These are phyloP conservation scores for Sechiopsis laciniata DNA, from an alignment of 306 rosid species.

Conservation along the genomic window DNA sequence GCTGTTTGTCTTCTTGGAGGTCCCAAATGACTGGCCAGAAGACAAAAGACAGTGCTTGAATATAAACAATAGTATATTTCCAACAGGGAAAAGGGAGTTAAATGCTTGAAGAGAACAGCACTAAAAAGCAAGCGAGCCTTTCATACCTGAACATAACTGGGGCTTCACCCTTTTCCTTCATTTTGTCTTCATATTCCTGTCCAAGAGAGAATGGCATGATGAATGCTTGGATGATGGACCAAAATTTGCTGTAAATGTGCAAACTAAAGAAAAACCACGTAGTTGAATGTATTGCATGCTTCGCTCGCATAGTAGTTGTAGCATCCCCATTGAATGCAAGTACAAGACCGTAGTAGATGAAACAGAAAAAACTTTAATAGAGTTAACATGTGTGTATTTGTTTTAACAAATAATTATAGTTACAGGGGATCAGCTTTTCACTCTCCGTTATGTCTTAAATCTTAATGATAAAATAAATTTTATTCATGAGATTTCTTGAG, in stretches of 20 bases:
- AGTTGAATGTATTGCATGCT: not conserved
- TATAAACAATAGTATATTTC: conserved; percentile 25
- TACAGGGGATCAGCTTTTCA: not conserved
- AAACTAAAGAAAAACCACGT: conserved; percentile 1
- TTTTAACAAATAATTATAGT: not conserved
- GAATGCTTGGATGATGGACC: conserved; percentile 22
- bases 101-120: conserved; percentile 14
- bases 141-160: conserved; percentile 97
- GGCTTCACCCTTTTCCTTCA: conserved; percentile 84
- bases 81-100: not conserved
- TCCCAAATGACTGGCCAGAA: conserved; percentile 79
- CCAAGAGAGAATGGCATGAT: conserved; percentile 28
- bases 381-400: not conserved
- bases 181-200: conserved; percentile 89
- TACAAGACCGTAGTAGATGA: not conserved
- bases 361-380: not conserved
- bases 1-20: conserved; percentile 80
- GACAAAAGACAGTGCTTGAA: conserved; percentile 34
- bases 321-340: not conserved
- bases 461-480: not conserved
- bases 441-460: not conserved
- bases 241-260: not conserved
- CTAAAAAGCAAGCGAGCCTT: not conserved
- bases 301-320: not conserved
- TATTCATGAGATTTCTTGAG: not conserved